Conservation (phyloP, 257 asterid genomes). For the Apocynum venetum region DNA sequence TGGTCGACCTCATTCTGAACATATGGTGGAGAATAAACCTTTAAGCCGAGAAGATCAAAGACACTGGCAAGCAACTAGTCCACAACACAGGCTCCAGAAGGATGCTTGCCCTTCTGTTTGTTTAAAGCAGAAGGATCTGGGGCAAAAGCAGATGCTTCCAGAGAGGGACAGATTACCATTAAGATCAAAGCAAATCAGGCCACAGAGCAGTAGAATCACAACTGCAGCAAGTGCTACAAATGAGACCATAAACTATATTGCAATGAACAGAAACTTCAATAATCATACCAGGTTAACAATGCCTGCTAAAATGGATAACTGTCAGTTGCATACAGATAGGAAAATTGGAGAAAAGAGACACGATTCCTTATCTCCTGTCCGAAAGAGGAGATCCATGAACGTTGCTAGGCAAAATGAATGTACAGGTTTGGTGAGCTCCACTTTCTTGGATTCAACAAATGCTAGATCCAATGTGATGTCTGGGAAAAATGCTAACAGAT, state of each 20-base stretch:
- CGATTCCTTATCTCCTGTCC: conserved; percentile 38
- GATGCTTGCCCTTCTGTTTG: conserved; percentile 27
- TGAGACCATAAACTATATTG: conserved; percentile 33
- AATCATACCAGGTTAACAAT: conserved; percentile 25
- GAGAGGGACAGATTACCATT: conserved; percentile 36
- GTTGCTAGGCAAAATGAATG: conserved; percentile 39
- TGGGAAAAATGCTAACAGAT: conserved; percentile 28
- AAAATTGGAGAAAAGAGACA: conserved; percentile 30
- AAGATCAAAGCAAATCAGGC: conserved; percentile 32
- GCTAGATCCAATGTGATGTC: conserved; percentile 22
- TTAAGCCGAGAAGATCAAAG: conserved; percentile 28
- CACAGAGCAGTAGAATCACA: conserved; percentile 26
- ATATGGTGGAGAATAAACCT: conserved; percentile 25
- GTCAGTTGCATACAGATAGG: conserved; percentile 45
- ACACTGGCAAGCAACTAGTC: conserved; percentile 30
- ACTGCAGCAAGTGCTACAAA: conserved; percentile 22
- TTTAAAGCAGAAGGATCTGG: conserved; percentile 25
- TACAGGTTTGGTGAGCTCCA: conserved; percentile 26
- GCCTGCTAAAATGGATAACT: conserved; percentile 31
- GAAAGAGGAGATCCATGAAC: conserved; percentile 53
- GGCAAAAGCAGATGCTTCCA: conserved; percentile 37
- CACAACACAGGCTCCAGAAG: conserved; percentile 27
- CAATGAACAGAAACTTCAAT: conserved; percentile 28
- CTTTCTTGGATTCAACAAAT: conserved; percentile 16
- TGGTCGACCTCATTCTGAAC: conserved; percentile 21